Base-by-base conservation (phyloP, 805 yeast genomes). In the Metschnikowia continentalis region DNA sequence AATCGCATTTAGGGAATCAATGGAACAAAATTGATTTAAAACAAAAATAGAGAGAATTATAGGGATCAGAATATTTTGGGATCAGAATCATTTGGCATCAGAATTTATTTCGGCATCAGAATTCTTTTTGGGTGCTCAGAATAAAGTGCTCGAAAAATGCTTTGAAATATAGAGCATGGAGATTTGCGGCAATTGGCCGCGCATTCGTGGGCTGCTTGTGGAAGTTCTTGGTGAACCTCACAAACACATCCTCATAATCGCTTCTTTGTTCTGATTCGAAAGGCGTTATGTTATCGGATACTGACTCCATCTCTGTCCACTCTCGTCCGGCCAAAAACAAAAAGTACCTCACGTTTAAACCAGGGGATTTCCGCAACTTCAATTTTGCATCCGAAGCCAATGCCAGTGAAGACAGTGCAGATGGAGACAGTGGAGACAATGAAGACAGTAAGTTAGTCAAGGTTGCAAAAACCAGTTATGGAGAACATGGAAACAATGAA, bases 1-100 rank as follows among this genome's bases (percentile, higher is more conserved):
- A 54, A 56, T 46, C 32, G 42, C 17, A 37, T 54, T 5, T 44
- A 26, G 15, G 19, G 5, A 26, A 26, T 26, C 30, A 26, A 26
- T 26, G 11, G 11, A 8, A 26, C 11, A 26, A 26, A 26, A 26
- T 26, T 26, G 30, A 8, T 26, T 26, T 26, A 26, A 2, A 26
- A 26, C 1, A 26, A 26, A 8, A 8, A 8, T 26, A 8, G 2
- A 26, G 30, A 26, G 30, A 26, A 26, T 26, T 26, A 26, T 26
- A 2, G 30, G 11, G 30, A 26, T 26, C 1, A 22, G 26, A 22
- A 22, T 22, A 22, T 22, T 22, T 22, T 5, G 6, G 23, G 23
- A 22, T 22, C 6, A 22, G 23, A 22, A 22, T 22, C 6, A 6
- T 22, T 22, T 23, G 30, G 30, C 3, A 2, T 14, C 8, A 20